Evolutionary conservation across 305 asterid species (phyloP).

Genomic region (Petunia hybrid): DNA sequence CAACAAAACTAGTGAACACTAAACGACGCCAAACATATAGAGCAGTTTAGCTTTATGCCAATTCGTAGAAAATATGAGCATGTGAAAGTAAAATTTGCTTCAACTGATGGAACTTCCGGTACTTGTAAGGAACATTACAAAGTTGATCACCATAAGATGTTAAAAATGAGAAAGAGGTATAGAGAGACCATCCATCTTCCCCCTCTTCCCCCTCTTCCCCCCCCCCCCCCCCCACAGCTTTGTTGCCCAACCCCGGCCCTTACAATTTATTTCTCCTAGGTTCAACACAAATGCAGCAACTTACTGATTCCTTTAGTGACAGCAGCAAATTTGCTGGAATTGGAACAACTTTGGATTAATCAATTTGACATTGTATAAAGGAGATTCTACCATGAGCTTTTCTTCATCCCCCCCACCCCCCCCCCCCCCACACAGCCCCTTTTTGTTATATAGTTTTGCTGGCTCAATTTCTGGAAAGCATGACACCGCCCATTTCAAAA

Average conservation of each 20-base stretch:
- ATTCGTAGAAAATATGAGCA: not conserved
- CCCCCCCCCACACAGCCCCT: too few relatives aligned
- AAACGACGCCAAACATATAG: not conserved
- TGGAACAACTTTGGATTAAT: not conserved
- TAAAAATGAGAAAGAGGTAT: not conserved
- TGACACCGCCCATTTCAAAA: not conserved
- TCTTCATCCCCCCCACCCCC: not conserved
- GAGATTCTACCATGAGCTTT: not conserved
- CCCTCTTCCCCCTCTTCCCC: too few relatives aligned
- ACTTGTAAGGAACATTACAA: not conserved
- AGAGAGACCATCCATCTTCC: not conserved
- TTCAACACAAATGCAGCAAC: not conserved
- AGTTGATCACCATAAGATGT: not conserved
- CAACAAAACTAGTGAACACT: not conserved
- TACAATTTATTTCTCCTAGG: not conserved
- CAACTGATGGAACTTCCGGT: not conserved
- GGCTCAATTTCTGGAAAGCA: not conserved
- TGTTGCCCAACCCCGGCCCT: not conserved
- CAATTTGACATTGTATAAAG: not conserved
- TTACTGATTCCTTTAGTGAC: not conserved
- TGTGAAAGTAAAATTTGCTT: conserved; percentile 4
- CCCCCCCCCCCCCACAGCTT: too few relatives aligned
- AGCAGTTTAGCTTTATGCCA: not conserved
- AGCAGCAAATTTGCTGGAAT: not conserved
- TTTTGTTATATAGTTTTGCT: not conserved